Evolutionary conservation across 2,329 filamentous ascomycete species (phyloP).

Genomic region (Aspergillus sojae): DNA sequence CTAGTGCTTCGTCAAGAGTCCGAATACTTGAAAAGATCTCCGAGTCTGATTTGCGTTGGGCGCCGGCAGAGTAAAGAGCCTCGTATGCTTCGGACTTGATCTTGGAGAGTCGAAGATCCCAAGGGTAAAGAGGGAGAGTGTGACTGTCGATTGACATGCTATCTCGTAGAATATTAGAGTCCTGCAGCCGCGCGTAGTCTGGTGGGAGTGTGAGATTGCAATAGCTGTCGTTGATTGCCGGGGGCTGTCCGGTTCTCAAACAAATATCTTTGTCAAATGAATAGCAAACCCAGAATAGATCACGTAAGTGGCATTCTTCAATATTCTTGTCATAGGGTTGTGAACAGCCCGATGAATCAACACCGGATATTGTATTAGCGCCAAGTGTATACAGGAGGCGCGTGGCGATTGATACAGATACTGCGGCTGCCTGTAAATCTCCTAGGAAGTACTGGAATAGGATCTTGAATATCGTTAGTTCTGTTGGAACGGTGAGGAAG

Average conservation of each 20-base stretch:
- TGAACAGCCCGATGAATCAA: neutral
- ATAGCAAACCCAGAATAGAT: conserved; percentile 24
- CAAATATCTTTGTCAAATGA: conserved; percentile 24
- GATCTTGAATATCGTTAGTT: conserved; percentile 1
- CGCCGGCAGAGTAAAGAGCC: conserved; percentile 49
- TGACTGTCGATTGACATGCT: conserved; percentile 1
- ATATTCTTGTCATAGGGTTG: neutral
- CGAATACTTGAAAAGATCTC: conserved; percentile 54
- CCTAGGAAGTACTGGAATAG: conserved; percentile 21
- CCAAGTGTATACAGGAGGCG: conserved; percentile 19
- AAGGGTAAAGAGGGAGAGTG: conserved; percentile 37
- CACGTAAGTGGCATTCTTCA: conserved; percentile 12
- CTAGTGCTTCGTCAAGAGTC: conserved; percentile 55
- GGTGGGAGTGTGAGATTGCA: conserved; percentile 51
- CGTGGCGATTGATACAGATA: conserved; percentile 19
- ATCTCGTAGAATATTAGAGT: neutral
- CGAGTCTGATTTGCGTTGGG: conserved; percentile 49
- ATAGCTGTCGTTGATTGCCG: conserved; percentile 38
- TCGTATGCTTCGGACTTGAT: conserved; percentile 52
- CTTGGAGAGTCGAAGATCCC: conserved; percentile 48
- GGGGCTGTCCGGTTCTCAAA: conserved; percentile 14
- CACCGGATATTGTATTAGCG: conserved; percentile 1
- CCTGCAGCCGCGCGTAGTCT: conserved; percentile 30
- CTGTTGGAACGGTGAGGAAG: no score
- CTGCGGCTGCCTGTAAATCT: conserved; percentile 17